These are phyloP conservation scores for Fusarium tupiense DNA, from an alignment of 2,329 filamentous ascomycete species.

Conservation along the genomic window DNA sequence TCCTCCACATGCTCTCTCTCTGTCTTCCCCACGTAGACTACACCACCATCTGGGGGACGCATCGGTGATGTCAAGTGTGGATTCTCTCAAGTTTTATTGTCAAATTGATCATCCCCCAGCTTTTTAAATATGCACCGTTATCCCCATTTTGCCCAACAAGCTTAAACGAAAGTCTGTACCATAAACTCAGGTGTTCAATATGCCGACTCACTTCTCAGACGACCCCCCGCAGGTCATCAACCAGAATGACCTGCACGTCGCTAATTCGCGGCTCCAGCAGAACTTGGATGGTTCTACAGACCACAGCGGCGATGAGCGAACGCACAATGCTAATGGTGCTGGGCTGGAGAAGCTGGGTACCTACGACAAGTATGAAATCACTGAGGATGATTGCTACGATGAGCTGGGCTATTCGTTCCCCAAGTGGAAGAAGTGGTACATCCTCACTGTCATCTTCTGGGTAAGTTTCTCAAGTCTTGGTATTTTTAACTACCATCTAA, in stretches of 20 bases:
- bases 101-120: background rate
- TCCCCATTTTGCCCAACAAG: background rate
- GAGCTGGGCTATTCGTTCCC: conserved; percentile 72
- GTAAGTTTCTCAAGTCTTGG: background rate
- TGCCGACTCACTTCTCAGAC: conserved; percentile 49
- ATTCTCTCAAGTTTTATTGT: background rate
- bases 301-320: conserved; percentile 24
- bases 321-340: conserved; percentile 48
- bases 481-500: background rate
- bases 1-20: no score
- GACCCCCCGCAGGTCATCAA: conserved; percentile 52
- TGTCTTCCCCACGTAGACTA: background rate
- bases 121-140: conserved; percentile 27
- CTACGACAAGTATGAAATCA: conserved; percentile 57
- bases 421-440: conserved; percentile 74
- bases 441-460: conserved; percentile 76
- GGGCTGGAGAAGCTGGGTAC: conserved; percentile 50
- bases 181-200: conserved; percentile 5
- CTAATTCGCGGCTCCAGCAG: conserved; percentile 48
- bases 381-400: conserved; percentile 70
- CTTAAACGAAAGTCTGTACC: background rate
- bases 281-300: conserved; percentile 42
- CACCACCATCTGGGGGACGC: no score
- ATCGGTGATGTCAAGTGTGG: conserved; percentile 38
- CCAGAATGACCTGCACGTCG: conserved; percentile 47